phyloP scores from a whole-genome alignment of 2,329 filamentous ascomycete species.

The Akanthomyces muscarius region DNA sequence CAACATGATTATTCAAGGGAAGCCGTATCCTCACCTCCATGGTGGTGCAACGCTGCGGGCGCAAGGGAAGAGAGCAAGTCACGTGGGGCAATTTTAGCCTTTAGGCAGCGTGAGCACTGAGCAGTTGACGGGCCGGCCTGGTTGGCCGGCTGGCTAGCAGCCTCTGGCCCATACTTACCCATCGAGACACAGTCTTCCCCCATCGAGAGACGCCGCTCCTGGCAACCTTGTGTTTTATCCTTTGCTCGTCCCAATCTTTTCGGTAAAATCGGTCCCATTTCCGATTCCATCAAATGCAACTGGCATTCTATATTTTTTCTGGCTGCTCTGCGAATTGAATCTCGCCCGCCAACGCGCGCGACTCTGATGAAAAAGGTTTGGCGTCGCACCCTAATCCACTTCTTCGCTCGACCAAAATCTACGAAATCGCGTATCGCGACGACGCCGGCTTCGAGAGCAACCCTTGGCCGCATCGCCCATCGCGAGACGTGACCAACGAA shows the following conservation, averaged over 20 bases:
- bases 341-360: constrained; percentile 21
- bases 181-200: constrained; percentile 37
- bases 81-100: constrained; percentile 32
- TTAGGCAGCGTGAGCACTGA: constrained; percentile 10
- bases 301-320: not conserved
- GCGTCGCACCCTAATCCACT: constrained; percentile 36
- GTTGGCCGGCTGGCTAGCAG: constrained; percentile 22
- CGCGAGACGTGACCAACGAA: constrained; percentile 24
- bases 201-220: constrained; percentile 22
- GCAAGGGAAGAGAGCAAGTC: constrained; percentile 22
- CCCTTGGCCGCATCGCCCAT: not conserved
- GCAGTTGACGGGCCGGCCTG: constrained; percentile 18
- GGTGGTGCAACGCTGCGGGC: not conserved
- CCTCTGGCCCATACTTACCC: constrained; percentile 22
- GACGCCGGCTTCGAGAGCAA: not conserved
- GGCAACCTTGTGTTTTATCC: constrained; percentile 10
- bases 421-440: constrained; percentile 38
- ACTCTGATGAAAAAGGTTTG: constrained; percentile 35
- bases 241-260: constrained; percentile 18
- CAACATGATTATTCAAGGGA: not conserved
- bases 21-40: not conserved
- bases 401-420: constrained; percentile 23
- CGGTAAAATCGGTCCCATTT: constrained; percentile 23
- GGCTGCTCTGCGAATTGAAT: constrained; percentile 14
- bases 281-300: constrained; percentile 26